Conservation (phyloP, 495 filamentous ascomycete species). For the Penicillium egyptiacum region DNA sequence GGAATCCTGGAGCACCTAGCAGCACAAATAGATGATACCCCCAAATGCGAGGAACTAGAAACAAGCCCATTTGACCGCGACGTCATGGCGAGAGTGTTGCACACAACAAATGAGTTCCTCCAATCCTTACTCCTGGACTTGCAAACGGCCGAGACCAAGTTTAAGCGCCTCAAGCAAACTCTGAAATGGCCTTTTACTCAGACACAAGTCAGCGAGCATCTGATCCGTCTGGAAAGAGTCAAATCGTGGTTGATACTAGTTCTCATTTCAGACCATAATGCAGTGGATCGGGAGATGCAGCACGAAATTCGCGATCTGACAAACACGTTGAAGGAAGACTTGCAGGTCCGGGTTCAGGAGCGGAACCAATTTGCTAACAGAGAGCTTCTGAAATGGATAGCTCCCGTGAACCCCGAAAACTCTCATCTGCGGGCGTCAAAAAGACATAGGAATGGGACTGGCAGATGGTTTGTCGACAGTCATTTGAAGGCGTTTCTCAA, state of each 20-base stretch:
- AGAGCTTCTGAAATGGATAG: slow-evolving; percentile 23
- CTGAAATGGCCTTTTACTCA: slow-evolving; percentile 26
- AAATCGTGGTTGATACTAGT: slow-evolving; percentile 31
- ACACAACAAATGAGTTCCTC: slow-evolving; percentile 22
- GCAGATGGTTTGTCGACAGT: slow-evolving; percentile 22
- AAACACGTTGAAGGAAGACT: slow-evolving; percentile 18
- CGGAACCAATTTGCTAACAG: slow-evolving; percentile 13
- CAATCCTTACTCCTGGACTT: slow-evolving; percentile 17
- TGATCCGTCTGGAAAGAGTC: slow-evolving; percentile 22
- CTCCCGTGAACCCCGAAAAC: slow-evolving; percentile 22
- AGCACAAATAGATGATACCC: not conserved
- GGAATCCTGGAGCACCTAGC: slow-evolving; percentile 25
- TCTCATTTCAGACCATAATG: slow-evolving; percentile 19
- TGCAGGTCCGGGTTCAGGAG: slow-evolving; percentile 20
- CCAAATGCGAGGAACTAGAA: not conserved
- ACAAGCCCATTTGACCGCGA: slow-evolving; percentile 13
- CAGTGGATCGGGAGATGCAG: slow-evolving; percentile 17
- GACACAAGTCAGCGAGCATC: slow-evolving; percentile 19
- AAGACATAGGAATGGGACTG: slow-evolving; percentile 9
- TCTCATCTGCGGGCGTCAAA: slow-evolving; percentile 21
- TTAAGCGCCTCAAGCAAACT: slow-evolving; percentile 21
- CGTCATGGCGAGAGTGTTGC: slow-evolving; percentile 14
- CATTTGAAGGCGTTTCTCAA: slow-evolving; percentile 18
- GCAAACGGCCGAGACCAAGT: slow-evolving; percentile 16
- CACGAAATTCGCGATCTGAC: slow-evolving; percentile 19